These are phyloP conservation scores for Cicer bijugum DNA, from an alignment of 306 rosid genomes.

Conservation along the genomic window DNA sequence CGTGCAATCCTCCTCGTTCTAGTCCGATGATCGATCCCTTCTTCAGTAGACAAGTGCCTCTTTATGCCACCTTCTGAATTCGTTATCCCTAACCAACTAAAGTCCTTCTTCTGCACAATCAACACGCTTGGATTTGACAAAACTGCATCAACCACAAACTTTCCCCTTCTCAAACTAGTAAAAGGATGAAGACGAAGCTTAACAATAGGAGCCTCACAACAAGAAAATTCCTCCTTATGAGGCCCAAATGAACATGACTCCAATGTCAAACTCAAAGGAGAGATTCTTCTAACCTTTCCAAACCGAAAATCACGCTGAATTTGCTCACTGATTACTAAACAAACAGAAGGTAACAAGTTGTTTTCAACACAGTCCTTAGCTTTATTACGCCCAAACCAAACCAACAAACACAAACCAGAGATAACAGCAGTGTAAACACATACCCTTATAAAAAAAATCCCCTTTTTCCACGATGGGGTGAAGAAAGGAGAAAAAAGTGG, in stretches of 20 bases:
- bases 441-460: constrained; percentile 73
- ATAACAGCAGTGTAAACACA: constrained; percentile 66
- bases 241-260: constrained; percentile 89
- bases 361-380: constrained; percentile 75
- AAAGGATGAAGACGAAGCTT: constrained; percentile 75
- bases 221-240: constrained; percentile 75
- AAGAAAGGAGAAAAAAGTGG: constrained; percentile 60
- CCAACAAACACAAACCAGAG: constrained; percentile 75
- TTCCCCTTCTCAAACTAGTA: constrained; percentile 85
- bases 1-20: constrained; percentile 68
- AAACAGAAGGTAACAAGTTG: constrained; percentile 76
- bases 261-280: constrained; percentile 84
- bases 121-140: constrained; percentile 69
- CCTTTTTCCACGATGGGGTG: constrained; percentile 68
- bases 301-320: constrained; percentile 78
- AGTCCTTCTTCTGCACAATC: constrained; percentile 83
- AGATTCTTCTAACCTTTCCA: constrained; percentile 79
- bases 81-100: constrained; percentile 89
- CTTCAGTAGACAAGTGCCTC: constrained; percentile 66
- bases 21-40: constrained; percentile 77
- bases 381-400: constrained; percentile 76
- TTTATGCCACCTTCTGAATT: constrained; percentile 52
- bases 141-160: constrained; percentile 85
- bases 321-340: constrained; percentile 67
- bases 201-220: constrained; percentile 79